These are phyloP conservation scores for Phyllosticta paracitricarpa DNA, from an alignment of 2,329 filamentous ascomycete genomes.

Conservation along the genomic window DNA sequence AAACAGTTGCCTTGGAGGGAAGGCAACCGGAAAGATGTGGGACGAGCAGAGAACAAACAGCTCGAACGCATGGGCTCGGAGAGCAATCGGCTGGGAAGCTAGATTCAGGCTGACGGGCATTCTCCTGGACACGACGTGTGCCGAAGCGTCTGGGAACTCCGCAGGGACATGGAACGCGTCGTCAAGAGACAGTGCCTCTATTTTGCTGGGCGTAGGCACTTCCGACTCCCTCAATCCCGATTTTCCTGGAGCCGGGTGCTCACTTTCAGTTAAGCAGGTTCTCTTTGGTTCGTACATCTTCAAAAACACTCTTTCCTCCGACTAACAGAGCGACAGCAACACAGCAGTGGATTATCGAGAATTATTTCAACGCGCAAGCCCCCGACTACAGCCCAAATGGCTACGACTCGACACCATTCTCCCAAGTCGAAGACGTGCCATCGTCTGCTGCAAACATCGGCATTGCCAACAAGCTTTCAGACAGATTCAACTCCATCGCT, in stretches of 20 bases:
- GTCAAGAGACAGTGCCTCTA: neutral
- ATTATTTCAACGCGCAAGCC: neutral
- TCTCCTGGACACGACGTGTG: neutral
- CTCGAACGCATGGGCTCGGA: neutral
- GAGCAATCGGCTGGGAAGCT: neutral
- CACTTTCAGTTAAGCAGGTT: neutral
- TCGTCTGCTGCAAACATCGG: neutral
- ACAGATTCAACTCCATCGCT: neutral
- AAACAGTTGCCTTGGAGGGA: neutral
- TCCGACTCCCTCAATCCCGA: too few species aligned
- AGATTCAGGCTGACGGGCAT: neutral
- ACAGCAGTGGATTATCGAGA: neutral
- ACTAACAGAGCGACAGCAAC: neutral
- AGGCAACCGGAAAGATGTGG: neutral
- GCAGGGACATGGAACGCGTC: neutral
- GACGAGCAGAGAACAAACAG: neutral
- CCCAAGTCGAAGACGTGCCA: neutral
- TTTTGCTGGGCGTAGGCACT: neutral
- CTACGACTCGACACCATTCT: neutral
- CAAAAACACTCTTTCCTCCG: neutral
- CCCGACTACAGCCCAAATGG: neutral
- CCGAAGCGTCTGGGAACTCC: neutral
- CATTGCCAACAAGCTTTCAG: neutral
- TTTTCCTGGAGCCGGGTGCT: neutral
- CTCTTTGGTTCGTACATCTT: neutral